Evolutionary conservation across 768 basidiomycete species (phyloP).

Genomic region (Tylopilus vinaceipallidus): DNA sequence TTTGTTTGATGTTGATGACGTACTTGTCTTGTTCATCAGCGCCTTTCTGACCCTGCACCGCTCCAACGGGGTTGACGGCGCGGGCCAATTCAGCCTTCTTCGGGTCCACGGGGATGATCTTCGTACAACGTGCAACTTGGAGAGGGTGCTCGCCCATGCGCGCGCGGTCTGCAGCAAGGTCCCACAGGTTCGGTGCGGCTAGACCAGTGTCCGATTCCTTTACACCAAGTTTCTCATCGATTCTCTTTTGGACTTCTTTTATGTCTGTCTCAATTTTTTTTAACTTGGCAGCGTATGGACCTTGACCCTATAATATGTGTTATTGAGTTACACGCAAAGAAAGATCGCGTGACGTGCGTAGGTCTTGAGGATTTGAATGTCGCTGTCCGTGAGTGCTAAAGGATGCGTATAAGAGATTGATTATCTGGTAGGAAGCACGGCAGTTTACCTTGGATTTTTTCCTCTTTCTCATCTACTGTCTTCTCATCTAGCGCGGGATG

Average conservation of each 20-base stretch:
- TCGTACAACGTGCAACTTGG: conserved; percentile 97
- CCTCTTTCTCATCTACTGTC: conserved; percentile 81
- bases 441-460: conserved; percentile 81
- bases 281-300: conserved; percentile 86
- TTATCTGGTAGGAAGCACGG: background rate
- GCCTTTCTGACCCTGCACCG: conserved; percentile 85
- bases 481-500: conserved; percentile 62
- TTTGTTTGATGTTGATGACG: conserved; percentile 99
- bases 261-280: conserved; percentile 91
- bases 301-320: conserved; percentile 75
- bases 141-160: conserved; percentile 92
- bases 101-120: conserved; percentile 86
- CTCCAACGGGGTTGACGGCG: conserved; percentile 75
- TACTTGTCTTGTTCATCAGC: conserved; percentile 99
- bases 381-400: conserved; percentile 91
- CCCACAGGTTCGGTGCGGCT: conserved; percentile 96
- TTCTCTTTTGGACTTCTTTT: conserved; percentile 93
- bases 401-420: conserved; percentile 6
- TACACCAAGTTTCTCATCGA: conserved; percentile 97
- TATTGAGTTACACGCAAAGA: background rate
- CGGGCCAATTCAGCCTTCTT: conserved; percentile 75
- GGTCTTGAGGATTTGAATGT: conserved; percentile 98
- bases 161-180: conserved; percentile 87
- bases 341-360: conserved; percentile 57
- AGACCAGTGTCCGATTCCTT: conserved; percentile 99